Base-by-base conservation (phyloP, 345 rosid species). In the Psidium friedrichsthalianum region DNA sequence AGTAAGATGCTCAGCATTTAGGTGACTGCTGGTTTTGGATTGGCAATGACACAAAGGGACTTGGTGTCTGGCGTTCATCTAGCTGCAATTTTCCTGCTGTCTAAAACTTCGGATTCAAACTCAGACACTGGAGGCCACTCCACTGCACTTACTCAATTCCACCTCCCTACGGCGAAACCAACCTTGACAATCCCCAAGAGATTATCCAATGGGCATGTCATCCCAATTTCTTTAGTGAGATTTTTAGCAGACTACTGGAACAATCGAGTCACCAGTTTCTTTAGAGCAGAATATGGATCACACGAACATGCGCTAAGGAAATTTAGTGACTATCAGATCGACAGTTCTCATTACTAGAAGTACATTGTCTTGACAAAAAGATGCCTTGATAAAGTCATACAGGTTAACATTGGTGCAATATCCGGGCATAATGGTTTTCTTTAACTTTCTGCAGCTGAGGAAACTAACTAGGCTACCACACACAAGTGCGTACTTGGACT, bases 191-290 rank as follows among this genome's bases (percentile, higher is more conserved):
- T 78, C 90, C 95, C 95, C 0, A 93, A 91, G 64, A 94, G 98
- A 89, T 92, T 93, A 53, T 94, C 92, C 74, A 95, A 94, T 82
- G 98, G 98, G 64, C 95, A 94, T 57, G 95, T 95, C 85, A 36
- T 94, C 21, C 51, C 11, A 96, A 94, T 89, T 90, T 90, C 57
- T 83, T 93, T 69, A 90, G 97, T 93, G 93, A 91, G 74, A 29
- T 61, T 29, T 61, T 32, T 32, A 29, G 74, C 11, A 15, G 74
- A 61, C 42, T 6, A 16, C 18, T 29, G 0, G 42, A 16, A 7
- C 10, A 15, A 29, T 53, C 15, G 11, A 61, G 11, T 61, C 74
- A 29, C 29, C 74, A 61, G 11, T 61, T 61, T 61, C 42, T 29
- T 15, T 61, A 1, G 42, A 29, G 42, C 5, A 29, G 74, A 61